These are phyloP conservation scores for Lachancea meyersii DNA, from an alignment of 805 yeast genomes.

Conservation along the genomic window DNA sequence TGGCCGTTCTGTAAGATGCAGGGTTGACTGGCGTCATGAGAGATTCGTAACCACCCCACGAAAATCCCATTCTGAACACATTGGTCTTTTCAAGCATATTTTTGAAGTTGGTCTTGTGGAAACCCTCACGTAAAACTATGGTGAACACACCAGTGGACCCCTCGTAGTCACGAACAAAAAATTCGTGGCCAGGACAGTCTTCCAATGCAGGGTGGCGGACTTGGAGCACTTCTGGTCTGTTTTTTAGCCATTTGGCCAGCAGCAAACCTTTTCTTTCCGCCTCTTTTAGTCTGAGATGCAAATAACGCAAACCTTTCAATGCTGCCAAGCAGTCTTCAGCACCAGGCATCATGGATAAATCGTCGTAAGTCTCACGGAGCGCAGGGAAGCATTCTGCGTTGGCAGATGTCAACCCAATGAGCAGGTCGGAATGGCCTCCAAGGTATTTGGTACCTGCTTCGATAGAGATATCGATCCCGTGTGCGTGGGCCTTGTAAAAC, in stretches of 20 bases:
- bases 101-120: slow-evolving; percentile 5
- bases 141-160: slow-evolving; percentile 14
- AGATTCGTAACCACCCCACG: slow-evolving; percentile 17
- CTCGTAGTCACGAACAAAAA: slow-evolving; percentile 3
- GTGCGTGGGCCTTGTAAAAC: slow-evolving; percentile 10
- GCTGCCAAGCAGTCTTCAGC: slow-evolving; percentile 13
- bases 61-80: slow-evolving; percentile 12
- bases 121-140: slow-evolving; percentile 10
- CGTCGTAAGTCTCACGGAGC: slow-evolving; percentile 10
- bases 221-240: slow-evolving; percentile 8
- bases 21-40: slow-evolving; percentile 9
- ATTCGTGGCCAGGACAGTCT: slow-evolving; percentile 12
- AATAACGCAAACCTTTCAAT: slow-evolving; percentile 11
- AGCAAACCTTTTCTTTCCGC: slow-evolving; percentile 7
- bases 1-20: slow-evolving; percentile 1
- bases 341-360: slow-evolving; percentile 10
- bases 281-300: slow-evolving; percentile 9
- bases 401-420: slow-evolving; percentile 12
- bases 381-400: slow-evolving; percentile 9
- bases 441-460: slow-evolving; percentile 16
- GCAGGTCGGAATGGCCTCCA: slow-evolving; percentile 15
- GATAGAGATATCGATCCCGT: slow-evolving; percentile 12
- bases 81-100: slow-evolving; percentile 11
- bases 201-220: slow-evolving; percentile 14
- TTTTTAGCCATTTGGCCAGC: slow-evolving; percentile 9